phyloP scores from a whole-genome alignment of 139 green algal species.

The Zygnema cylindricum region DNA sequence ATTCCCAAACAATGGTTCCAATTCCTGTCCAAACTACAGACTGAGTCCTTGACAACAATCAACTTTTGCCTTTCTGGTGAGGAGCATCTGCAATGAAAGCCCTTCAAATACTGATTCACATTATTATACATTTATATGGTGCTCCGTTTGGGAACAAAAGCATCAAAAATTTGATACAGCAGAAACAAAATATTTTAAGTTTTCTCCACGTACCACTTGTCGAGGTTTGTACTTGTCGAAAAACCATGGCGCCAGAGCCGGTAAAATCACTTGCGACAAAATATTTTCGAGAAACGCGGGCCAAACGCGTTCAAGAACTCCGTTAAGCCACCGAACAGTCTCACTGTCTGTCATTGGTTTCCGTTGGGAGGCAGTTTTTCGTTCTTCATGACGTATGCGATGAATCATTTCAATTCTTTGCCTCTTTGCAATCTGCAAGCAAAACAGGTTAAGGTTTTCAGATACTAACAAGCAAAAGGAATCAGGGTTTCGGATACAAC shows the following conservation, averaged over 20 bases:
- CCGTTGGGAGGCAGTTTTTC: slow-evolving; percentile 2
- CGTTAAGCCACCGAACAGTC: slow-evolving; percentile 42
- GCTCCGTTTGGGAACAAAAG: too few species aligned
- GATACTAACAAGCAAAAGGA: too few species aligned
- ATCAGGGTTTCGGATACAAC: too few species aligned
- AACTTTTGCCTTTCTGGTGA: not conserved
- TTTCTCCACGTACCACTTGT: slow-evolving; percentile 33
- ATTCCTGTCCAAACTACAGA: too few species aligned
- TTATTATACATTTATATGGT: not conserved
- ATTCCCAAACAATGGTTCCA: too few species aligned
- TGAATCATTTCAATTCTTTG: not conserved
- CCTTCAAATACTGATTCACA: not conserved
- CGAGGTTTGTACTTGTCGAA: slow-evolving; percentile 49
- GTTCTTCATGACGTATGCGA: slow-evolving; percentile 12
- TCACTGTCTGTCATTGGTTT: slow-evolving; percentile 44
- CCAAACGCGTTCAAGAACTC: slow-evolving; percentile 33
- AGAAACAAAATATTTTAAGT: too few species aligned
- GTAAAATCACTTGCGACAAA: slow-evolving; percentile 24
- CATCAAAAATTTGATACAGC: too few species aligned
- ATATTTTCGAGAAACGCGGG: slow-evolving; percentile 42
- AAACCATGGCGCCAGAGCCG: slow-evolving; percentile 42
- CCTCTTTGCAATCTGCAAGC: not conserved
- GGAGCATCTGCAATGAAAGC: not conserved
- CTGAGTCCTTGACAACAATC: too few species aligned
- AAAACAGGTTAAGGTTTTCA: too few species aligned